phyloP scores from a whole-genome alignment of 768 basidiomycete genomes.

The Boletus reticuloceps region DNA sequence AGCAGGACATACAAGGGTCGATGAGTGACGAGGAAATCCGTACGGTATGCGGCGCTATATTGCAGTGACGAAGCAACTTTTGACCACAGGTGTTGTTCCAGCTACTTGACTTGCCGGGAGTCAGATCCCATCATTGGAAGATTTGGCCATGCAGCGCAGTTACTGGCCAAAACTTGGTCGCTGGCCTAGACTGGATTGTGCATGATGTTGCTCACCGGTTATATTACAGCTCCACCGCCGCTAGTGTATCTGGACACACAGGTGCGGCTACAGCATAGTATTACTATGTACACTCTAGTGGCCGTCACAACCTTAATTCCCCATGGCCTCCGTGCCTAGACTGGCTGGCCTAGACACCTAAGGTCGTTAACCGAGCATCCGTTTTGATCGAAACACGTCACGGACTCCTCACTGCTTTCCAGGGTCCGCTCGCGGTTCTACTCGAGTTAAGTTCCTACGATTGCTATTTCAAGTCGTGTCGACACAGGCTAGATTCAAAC shows the following conservation, averaged over 20 bases:
- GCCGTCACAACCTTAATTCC: constrained; percentile 1
- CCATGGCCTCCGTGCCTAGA: constrained; percentile 13
- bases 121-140: constrained; percentile 87
- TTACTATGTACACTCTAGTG: not conserved
- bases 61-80: not conserved
- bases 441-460: not conserved
- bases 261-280: constrained; percentile 1
- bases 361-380: constrained; percentile 2
- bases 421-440: constrained; percentile 10
- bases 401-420: not conserved
- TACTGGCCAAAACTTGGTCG: constrained; percentile 79
- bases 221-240: constrained; percentile 65
- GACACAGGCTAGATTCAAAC: constrained; percentile 8
- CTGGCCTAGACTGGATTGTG: constrained; percentile 91
- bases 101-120: constrained; percentile 78
- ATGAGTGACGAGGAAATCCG: constrained; percentile 81
- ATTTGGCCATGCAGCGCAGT: constrained; percentile 92
- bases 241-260: constrained; percentile 1
- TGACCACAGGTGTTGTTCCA: constrained; percentile 31
- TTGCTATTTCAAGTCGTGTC: constrained; percentile 14
- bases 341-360: not conserved
- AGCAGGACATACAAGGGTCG: constrained; percentile 90
- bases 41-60: constrained; percentile 51
- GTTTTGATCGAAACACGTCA: constrained; percentile 12
- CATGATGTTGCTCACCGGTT: constrained; percentile 82